Percentiles rank a stretch among this genome's conserved stretches.
Evolutionary conservation across 495 filamentous ascomycete genomes (phyloP).

Genomic region (Aspergillus sparsus): DNA sequence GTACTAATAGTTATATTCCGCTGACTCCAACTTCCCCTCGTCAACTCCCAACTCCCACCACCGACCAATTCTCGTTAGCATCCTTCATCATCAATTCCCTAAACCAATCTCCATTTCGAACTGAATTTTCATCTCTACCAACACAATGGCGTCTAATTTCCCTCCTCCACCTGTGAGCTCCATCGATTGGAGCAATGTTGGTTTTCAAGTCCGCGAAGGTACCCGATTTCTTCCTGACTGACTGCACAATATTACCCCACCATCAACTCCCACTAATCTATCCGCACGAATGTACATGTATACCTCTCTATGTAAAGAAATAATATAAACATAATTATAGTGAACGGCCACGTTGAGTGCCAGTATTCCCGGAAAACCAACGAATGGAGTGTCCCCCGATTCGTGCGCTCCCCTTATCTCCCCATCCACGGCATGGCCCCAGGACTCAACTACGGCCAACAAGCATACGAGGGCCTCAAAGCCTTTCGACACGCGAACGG

Average conservation of each 20-base stretch:
- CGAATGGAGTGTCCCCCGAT: conserved; percentile 71
- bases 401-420: conserved; percentile 76
- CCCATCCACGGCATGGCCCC: conserved; percentile 88
- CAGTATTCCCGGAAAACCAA: conserved; percentile 38
- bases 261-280: not conserved
- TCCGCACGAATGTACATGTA: not conserved
- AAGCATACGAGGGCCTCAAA: conserved; percentile 93
- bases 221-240: conserved; percentile 20
- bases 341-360: conserved; percentile 40
- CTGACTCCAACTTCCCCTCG: not conserved
- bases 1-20: too few relatives aligned
- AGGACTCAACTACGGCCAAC: conserved; percentile 88
- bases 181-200: conserved; percentile 83
- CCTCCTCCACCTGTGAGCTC: conserved; percentile 73
- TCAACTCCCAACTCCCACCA: not conserved
- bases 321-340: conserved; percentile 5
- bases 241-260: not conserved
- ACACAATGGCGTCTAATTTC: conserved; percentile 47
- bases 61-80: not conserved
- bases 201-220: conserved; percentile 90
- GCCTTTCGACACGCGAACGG: conserved; percentile 71
- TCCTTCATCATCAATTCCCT: not conserved
- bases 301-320: conserved; percentile 16
- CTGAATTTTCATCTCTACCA: not conserved
- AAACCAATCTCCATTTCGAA: not conserved